Evolutionary conservation across 1,284 basidiomycete species (phyloP).

Genomic region (Golubevia sp.): DNA sequence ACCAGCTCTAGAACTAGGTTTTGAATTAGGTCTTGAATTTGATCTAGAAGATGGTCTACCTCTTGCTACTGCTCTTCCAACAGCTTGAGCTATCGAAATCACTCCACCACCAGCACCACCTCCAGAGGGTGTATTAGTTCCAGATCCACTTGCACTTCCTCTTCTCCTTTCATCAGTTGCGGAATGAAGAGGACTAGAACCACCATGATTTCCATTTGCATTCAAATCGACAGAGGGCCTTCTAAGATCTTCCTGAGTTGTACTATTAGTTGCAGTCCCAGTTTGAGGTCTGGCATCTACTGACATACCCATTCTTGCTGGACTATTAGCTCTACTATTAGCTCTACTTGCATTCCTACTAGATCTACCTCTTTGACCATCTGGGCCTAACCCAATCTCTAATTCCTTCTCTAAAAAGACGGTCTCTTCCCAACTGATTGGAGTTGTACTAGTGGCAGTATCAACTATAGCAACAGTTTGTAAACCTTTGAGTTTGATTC

Average conservation of each 20-base stretch:
- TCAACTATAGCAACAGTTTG: constrained; percentile 52
- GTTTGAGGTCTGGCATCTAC: neutral
- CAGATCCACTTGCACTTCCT: neutral
- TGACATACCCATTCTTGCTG: neutral
- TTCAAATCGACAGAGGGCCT: neutral
- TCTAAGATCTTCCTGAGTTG: neutral
- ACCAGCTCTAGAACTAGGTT: neutral
- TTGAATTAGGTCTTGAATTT: neutral
- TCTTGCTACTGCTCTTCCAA: neutral
- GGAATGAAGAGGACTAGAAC: neutral
- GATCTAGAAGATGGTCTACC: neutral
- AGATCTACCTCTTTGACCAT: neutral
- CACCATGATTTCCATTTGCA: neutral
- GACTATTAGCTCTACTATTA: neutral
- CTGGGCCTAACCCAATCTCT: constrained; percentile 41
- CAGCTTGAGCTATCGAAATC: neutral
- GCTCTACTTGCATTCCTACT: neutral
- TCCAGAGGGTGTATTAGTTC: neutral
- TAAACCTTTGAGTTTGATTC: constrained; percentile 46
- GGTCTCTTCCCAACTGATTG: constrained; percentile 51
- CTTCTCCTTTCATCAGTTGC: neutral
- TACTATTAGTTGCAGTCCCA: no score
- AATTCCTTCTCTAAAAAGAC: constrained; percentile 53
- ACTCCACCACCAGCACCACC: neutral
- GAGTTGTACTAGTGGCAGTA: constrained; percentile 29